Base-by-base conservation (phyloP, 345 rosid genomes). In the Populus alba region DNA sequence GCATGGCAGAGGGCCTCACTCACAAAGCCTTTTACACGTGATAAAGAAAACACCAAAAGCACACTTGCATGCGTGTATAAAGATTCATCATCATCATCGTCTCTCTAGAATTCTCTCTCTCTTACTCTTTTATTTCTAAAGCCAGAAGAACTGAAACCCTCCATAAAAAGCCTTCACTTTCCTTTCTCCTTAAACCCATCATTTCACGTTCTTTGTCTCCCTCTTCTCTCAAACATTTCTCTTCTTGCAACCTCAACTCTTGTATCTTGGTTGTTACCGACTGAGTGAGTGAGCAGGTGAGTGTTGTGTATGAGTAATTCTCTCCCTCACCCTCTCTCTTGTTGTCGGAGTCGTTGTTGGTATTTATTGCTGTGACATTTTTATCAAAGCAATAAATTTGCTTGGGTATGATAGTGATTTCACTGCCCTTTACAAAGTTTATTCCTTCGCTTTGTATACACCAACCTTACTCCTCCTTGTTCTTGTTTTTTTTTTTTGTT, bases 61-160 rank as follows among this genome's bases (percentile, higher is more conserved):
- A 49, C 71, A 83, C 82, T 93, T 93, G 98, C 99, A 92, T 95
- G 99, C 98, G 94, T 94, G 95, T 90, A 88, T 85, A 87, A 83
- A 91, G 89, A 89, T 82, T 84, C 92, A 80, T 81, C 88, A 77
- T 78, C 91, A 75, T 74, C 86, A 77, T 80, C 91, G 80, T 76
- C 89, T 74, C 41, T 82, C 66, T 43, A 7, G 8, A 16, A 31
- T 53, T 45, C 31, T 27, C 31, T 67, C 20, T 9, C 82, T 81
- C 80, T 83, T 68, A 25, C 72, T 77, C 25, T 63, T 23, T 20
- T 23, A 37, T 47, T 6, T 43, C 72, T 29, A 41, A 23, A 23
- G 72, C 29, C 18, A 59, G 49, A 35, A 66, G 53, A 49, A 15
- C 39, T 49, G 47, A 35, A 45, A 51, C 31, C 20, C 39, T 76